Conservation (phyloP, 495 filamentous ascomycete species). For the Neurospora pannonica region DNA sequence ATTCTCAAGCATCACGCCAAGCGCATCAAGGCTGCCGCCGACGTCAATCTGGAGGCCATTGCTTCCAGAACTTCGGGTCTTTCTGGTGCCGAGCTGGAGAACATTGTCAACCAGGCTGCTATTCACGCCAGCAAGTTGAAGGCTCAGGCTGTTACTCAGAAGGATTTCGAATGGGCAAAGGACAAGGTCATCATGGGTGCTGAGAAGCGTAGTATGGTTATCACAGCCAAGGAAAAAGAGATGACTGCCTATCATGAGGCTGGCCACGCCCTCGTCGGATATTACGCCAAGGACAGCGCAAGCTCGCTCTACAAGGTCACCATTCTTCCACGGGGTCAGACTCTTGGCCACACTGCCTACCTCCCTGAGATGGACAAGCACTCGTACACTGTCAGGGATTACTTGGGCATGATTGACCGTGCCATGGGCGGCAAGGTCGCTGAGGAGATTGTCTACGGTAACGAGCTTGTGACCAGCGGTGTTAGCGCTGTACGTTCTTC, state of each 20-base stretch:
- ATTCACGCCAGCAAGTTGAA: conserved; percentile 80
- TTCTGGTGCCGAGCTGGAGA: conserved; percentile 91
- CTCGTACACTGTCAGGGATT: conserved; percentile 62
- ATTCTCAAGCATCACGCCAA: conserved; percentile 90
- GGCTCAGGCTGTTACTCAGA: conserved; percentile 57
- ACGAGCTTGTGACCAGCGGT: conserved; percentile 78
- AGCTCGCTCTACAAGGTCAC: conserved; percentile 90
- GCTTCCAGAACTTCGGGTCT: conserved; percentile 84
- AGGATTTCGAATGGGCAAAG: conserved; percentile 93
- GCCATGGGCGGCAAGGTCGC: conserved; percentile 89
- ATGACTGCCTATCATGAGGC: conserved; percentile 97
- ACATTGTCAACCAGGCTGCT: conserved; percentile 92
- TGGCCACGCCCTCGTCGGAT: conserved; percentile 81
- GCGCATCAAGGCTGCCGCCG: conserved; percentile 64
- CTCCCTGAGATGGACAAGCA: conserved; percentile 87
- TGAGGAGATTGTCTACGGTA: conserved; percentile 84
- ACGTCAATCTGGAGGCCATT: conserved; percentile 74
- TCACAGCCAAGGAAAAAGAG: conserved; percentile 74
- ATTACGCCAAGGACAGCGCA: conserved; percentile 60
- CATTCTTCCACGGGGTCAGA: conserved; percentile 80
- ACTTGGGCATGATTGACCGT: conserved; percentile 67
- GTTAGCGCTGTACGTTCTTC: conserved; percentile 54
- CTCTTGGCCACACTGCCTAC: conserved; percentile 75
- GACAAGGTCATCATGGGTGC: conserved; percentile 98
- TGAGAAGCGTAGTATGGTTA: conserved; percentile 77